Evolutionary conservation across 768 basidiomycete genomes (phyloP).

Genomic region (Lyophyllum decastes): DNA sequence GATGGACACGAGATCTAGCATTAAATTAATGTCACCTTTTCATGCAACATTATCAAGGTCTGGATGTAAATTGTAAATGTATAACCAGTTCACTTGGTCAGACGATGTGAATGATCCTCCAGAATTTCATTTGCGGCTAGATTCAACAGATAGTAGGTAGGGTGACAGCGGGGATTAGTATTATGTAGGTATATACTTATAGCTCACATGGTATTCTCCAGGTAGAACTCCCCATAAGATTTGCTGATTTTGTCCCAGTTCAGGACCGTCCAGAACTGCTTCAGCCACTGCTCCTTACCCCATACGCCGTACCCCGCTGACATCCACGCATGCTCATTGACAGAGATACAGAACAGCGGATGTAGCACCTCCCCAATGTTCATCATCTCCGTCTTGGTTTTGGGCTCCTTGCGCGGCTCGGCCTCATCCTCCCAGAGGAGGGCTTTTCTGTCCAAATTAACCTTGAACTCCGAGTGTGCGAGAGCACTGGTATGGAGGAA

Average conservation of each 20-base stretch:
- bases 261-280: constrained; percentile 80
- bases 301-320: constrained; percentile 83
- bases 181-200: not conserved
- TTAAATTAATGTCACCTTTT: not conserved
- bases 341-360: constrained; percentile 77
- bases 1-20: not conserved
- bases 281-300: constrained; percentile 88
- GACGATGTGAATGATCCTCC: not conserved
- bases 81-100: not conserved
- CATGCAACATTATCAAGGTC: not conserved
- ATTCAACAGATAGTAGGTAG: not conserved
- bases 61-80: constrained; percentile 11
- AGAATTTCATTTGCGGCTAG: not conserved
- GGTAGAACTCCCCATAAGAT: constrained; percentile 24
- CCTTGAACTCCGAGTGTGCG: constrained; percentile 1
- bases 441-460: not conserved
- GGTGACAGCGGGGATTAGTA: not conserved
- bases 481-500: constrained; percentile 23
- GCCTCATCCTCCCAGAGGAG: not conserved
- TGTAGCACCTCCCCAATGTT: constrained; percentile 57
- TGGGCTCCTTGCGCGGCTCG: constrained; percentile 8
- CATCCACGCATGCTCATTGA: constrained; percentile 89
- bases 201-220: not conserved
- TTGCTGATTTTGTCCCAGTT: constrained; percentile 70
- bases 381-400: constrained; percentile 23